These are phyloP conservation scores for Lumnitzera racemosa DNA, from an alignment of 345 rosid species.

Conservation along the genomic window DNA sequence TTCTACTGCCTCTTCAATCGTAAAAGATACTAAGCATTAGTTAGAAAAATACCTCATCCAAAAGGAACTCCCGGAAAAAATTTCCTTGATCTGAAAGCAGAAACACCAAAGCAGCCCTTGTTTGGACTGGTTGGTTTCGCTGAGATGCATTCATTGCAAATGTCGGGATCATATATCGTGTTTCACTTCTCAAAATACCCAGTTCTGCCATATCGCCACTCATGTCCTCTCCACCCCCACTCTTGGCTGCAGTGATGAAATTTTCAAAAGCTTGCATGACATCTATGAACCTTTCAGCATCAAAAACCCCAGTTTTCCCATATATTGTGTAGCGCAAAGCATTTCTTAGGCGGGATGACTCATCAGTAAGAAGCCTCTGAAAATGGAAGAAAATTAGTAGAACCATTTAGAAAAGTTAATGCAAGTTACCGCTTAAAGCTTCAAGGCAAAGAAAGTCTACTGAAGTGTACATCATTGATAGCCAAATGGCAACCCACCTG, in stretches of 20 bases:
- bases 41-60: constrained; percentile 67
- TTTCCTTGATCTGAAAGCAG: constrained; percentile 83
- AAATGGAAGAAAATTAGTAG: constrained; percentile 1
- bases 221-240: constrained; percentile 91
- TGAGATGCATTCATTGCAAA: constrained; percentile 34
- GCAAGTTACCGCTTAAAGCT: too few relatives aligned
- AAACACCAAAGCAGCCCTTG: constrained; percentile 85
- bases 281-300: constrained; percentile 98
- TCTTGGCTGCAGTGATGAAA: constrained; percentile 91
- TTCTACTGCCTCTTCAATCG: too few relatives aligned
- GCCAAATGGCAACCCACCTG: constrained; percentile 43
- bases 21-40: not conserved
- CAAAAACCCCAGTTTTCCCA: constrained; percentile 85
- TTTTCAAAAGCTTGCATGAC: constrained; percentile 97
- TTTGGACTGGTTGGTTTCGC: constrained; percentile 52
- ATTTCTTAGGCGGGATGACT: constrained; percentile 72
- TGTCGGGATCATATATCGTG: constrained; percentile 23
- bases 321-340: constrained; percentile 92
- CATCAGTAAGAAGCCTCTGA: constrained; percentile 93
- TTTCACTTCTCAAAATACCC: constrained; percentile 51
- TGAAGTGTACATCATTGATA: not conserved
- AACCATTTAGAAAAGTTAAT: too few relatives aligned
- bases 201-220: constrained; percentile 92
- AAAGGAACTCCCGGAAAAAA: constrained; percentile 87
- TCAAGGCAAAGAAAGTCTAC: not conserved